phyloP scores from a whole-genome alignment of 2,329 filamentous ascomycete genomes.

The Fusarium anguioides region DNA sequence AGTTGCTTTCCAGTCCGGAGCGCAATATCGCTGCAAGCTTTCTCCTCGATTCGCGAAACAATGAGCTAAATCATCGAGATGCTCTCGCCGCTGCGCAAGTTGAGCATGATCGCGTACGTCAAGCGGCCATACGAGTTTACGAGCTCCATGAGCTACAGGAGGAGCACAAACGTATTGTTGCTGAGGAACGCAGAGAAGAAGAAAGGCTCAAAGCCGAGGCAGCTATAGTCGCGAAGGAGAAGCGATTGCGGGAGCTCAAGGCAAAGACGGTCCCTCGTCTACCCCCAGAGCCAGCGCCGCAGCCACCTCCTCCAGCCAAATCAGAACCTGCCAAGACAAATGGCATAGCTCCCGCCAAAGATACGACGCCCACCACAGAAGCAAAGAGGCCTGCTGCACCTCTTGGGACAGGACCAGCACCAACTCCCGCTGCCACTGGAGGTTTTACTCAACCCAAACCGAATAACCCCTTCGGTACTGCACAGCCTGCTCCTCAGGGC shows the following conservation, averaged over 20 bases:
- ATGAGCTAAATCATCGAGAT: slow-evolving; percentile 70
- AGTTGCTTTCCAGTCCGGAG: slow-evolving; percentile 56
- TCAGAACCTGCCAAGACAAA: slow-evolving; percentile 33
- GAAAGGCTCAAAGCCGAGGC: slow-evolving; percentile 59
- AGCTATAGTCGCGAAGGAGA: slow-evolving; percentile 59
- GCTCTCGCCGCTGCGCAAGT: slow-evolving; percentile 73
- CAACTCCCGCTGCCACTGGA: slow-evolving; percentile 33
- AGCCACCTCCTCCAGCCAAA: slow-evolving; percentile 39
- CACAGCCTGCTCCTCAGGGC: slow-evolving; percentile 20
- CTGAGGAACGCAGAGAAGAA: slow-evolving; percentile 59
- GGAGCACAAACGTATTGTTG: slow-evolving; percentile 56
- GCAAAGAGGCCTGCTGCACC: slow-evolving; percentile 30
- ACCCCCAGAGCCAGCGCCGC: slow-evolving; percentile 51
- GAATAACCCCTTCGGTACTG: slow-evolving; percentile 36
- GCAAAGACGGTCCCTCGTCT: slow-evolving; percentile 59
- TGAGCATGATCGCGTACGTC: slow-evolving; percentile 73
- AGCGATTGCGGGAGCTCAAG: slow-evolving; percentile 60
- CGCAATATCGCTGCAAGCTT: slow-evolving; percentile 66
- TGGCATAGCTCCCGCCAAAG: slow-evolving; percentile 38
- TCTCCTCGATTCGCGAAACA: slow-evolving; percentile 71
- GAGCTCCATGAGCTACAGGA: slow-evolving; percentile 60
- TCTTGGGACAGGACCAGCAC: slow-evolving; percentile 17
- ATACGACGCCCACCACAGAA: slow-evolving; percentile 35
- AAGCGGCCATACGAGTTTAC: slow-evolving; percentile 60
- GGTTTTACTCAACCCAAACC: slow-evolving; percentile 41